Base-by-base conservation (phyloP, 805 yeast species). In the Pichia deserticola region DNA sequence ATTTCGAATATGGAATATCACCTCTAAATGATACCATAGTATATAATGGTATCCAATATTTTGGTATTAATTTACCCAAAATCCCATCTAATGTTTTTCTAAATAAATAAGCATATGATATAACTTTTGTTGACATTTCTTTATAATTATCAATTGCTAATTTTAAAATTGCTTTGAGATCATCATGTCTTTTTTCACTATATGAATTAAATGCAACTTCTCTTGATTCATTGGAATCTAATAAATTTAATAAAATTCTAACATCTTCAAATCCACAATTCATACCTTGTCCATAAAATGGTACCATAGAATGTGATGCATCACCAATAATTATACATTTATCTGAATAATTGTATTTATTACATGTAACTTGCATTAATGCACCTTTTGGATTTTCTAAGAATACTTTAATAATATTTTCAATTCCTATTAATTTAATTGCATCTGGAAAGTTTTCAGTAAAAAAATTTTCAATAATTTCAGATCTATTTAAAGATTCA, bases 201-300 rank as follows among this genome's bases (percentile, higher is more conserved):
- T 86, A 88, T 40, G 60, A 59, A 34, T 66, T 67, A 57, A 88
- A 84, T 0, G 88, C 83, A 7, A 44, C 44, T 1, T 60, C 60
- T 32, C 81, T 69, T 50, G 77, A 69, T 3, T 65, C 51, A 44
- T 60, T 37, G 48, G 64, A 56, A 34, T 74, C 75, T 43, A 76
- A 42, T 29, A 82, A 61, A 41, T 77, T 73, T 68, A 85, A 69
- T 47, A 90, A 68, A 1, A 82, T 79, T 50, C 81, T 71, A 27
- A 90, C 90, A 58, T 92, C 97, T 66, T 90, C 97, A 64, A 90
- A 85, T 1, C 97, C 97, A 62, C 96, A 87, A 65, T 90, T 90
- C 92, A 90, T 85, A 5, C 97, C 97, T 65, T 90, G 97, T 9
- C 97, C 97, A 62, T 89, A 90, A 65, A 90, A 90, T n/a, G 97